Evolutionary conservation across 441 rosid species (phyloP).

Genomic region (Populus tomentosa): DNA sequence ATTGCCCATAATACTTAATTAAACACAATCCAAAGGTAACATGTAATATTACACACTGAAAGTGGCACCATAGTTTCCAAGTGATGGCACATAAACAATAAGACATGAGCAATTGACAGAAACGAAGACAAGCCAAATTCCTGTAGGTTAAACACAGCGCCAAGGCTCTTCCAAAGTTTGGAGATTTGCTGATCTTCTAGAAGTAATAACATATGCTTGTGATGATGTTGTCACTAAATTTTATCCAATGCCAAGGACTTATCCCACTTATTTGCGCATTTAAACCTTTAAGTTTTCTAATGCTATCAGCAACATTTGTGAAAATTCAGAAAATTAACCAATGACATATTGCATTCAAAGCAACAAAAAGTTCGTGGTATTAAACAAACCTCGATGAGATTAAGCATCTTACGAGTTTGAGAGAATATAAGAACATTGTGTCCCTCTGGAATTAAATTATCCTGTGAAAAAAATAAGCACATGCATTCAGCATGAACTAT

Average conservation of each 20-base stretch:
- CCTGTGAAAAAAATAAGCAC: slow-evolving; percentile 38
- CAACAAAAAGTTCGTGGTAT: neutral
- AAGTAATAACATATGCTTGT: neutral
- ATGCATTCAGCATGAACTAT: slow-evolving; percentile 12
- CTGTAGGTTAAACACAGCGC: neutral
- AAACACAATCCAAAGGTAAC: neutral
- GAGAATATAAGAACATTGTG: slow-evolving; percentile 94
- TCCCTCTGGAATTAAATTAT: slow-evolving; percentile 71
- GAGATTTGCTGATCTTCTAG: neutral
- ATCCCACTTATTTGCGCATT: neutral
- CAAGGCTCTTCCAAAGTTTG: neutral
- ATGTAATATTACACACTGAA: neutral
- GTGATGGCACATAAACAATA: neutral
- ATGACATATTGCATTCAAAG: neutral
- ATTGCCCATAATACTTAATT: neutral
- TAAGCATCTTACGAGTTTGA: slow-evolving; percentile 96
- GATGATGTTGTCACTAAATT: neutral
- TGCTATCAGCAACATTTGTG: neutral
- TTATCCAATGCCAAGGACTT: neutral
- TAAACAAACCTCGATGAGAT: slow-evolving; percentile 81
- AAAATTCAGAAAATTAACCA: neutral
- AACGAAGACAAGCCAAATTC: neutral
- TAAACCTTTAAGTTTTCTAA: neutral
- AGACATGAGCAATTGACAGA: neutral
- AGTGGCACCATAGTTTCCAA: neutral